Conservation (phyloP, 129 eudicot genomes). For the Flaveria brownii region DNA sequence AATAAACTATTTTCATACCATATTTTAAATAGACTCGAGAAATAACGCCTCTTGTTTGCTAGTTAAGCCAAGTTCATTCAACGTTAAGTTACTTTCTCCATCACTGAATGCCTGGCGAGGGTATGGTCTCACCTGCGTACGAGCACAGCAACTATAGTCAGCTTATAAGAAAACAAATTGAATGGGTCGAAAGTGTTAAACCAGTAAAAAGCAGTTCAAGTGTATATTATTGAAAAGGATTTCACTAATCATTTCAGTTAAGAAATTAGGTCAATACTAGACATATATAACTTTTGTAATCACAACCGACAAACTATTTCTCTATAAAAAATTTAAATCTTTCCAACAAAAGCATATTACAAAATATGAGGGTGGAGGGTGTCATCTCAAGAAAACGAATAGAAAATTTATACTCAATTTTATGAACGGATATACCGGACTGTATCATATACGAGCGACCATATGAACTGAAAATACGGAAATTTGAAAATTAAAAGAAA, state of each 20-base stretch:
- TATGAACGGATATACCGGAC: constrained; percentile 13
- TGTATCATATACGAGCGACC: neutral
- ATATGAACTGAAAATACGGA: neutral
- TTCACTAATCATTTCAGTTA: neutral
- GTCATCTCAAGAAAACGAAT: neutral
- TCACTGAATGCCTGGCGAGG: constrained; percentile 70
- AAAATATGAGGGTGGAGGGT: too few relatives aligned
- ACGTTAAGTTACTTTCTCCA: constrained; percentile 53
- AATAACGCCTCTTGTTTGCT: constrained; percentile 91
- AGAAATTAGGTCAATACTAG: neutral
- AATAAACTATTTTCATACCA: constrained; percentile 28
- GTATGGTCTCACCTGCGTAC: constrained; percentile 72
- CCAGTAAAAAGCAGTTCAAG: neutral
- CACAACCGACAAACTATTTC: neutral
- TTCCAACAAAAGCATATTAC: neutral
- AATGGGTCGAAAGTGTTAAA: neutral
- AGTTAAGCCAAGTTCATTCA: constrained; percentile 67
- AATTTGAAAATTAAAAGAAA: neutral
- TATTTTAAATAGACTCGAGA: constrained; percentile 61
- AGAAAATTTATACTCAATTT: neutral
- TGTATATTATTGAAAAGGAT: neutral
- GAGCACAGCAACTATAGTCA: constrained; percentile 5
- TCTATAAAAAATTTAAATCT: neutral
- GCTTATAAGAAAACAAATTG: neutral
- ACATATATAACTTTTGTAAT: neutral